These are phyloP conservation scores for Lepidium sativum DNA, from an alignment of 345 rosid genomes.

Conservation along the genomic window DNA sequence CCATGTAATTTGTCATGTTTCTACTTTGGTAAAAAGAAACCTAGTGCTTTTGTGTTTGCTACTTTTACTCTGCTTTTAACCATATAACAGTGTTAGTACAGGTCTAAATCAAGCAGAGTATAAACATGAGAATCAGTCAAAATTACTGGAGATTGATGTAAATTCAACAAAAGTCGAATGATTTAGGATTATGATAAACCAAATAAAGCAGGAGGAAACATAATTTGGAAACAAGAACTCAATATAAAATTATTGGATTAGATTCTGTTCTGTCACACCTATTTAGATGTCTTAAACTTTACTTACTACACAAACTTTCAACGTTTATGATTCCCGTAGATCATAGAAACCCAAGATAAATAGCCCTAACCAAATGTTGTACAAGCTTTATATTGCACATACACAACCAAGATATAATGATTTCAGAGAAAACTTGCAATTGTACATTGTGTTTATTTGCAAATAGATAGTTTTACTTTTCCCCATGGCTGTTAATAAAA, in stretches of 20 bases:
- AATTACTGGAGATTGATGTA: not conserved
- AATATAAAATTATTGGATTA: not conserved
- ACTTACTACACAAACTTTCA: not conserved
- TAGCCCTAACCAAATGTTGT: constrained; percentile 3
- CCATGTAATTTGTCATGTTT: constrained; percentile 3
- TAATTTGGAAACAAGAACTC: not conserved
- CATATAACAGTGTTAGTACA: not conserved
- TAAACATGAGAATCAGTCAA: not conserved
- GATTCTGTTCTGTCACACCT: not conserved
- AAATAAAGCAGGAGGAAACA: not conserved
- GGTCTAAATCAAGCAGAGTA: not conserved
- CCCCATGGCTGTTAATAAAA: constrained; percentile 49
- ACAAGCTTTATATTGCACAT: not conserved
- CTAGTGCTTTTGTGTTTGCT: not conserved
- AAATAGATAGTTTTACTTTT: not conserved
- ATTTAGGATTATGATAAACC: not conserved
- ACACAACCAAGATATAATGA: not conserved
- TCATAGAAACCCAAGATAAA: constrained; percentile 3
- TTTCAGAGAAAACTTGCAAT: not conserved
- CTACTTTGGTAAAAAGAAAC: not conserved
- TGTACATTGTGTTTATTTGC: constrained; percentile 20
- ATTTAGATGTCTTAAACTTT: too few species aligned
- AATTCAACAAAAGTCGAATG: not conserved
- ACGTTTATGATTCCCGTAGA: not conserved
- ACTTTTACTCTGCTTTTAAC: not conserved